These are phyloP conservation scores for Quambalaria eucalypti DNA, from an alignment of 1,284 basidiomycete species.

Conservation along the genomic window DNA sequence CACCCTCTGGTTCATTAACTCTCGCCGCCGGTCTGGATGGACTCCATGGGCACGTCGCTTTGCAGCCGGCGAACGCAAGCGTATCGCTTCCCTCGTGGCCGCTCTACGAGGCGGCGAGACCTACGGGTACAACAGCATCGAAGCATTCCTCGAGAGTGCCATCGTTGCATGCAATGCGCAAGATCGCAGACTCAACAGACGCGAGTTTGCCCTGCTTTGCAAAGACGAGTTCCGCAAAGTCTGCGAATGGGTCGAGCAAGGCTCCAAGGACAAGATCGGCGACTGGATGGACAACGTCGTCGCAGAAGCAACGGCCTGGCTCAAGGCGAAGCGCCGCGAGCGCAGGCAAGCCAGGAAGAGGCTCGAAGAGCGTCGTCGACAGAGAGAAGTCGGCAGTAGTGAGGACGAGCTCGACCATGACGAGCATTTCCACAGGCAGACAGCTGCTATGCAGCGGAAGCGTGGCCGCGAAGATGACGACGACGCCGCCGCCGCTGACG, in stretches of 20 bases:
- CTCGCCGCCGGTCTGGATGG: conserved; percentile 41
- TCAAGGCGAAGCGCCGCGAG: not conserved
- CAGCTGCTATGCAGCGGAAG: too few species aligned
- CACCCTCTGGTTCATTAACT: conserved; percentile 44
- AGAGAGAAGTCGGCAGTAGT: not conserved
- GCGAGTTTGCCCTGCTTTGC: not conserved
- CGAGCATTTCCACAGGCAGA: too few species aligned
- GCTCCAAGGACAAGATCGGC: conserved; percentile 3
- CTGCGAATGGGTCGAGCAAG: conserved; percentile 5
- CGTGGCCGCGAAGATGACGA: too few species aligned
- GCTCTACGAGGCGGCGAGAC: not conserved
- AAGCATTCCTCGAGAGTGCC: not conserved
- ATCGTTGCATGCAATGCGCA: not conserved
- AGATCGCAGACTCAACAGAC: not conserved
- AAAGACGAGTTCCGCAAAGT: not conserved
- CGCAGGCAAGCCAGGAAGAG: not conserved
- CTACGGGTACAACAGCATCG: not conserved
- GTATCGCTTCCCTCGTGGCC: conserved; percentile 1
- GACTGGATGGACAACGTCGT: conserved; percentile 5
- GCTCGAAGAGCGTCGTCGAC: not conserved
- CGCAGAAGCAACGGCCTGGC: not conserved
- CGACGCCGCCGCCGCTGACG: too few species aligned
- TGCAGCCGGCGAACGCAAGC: conserved; percentile 14
- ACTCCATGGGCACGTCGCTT: conserved; percentile 27
- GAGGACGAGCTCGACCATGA: not conserved